Evolutionary conservation across 306 rosid species (phyloP).

Genomic region (Prunus salicina): DNA sequence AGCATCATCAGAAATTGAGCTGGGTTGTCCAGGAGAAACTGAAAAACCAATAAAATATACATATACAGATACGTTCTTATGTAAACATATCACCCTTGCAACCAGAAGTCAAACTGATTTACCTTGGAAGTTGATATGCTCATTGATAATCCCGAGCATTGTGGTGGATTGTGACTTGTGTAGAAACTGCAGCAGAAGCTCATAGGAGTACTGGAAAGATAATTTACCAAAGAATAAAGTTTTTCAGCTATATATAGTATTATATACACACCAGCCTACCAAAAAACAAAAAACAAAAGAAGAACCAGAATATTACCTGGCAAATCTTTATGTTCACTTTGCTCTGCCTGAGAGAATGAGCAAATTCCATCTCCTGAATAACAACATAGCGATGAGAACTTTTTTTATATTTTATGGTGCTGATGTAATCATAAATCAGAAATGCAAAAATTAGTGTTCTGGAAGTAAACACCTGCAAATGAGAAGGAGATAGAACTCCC

Average conservation of each 20-base stretch:
- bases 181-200: conserved; percentile 88
- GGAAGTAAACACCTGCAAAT: conserved; percentile 55
- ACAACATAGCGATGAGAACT: conserved; percentile 18
- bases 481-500: conserved; percentile 94
- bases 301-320: conserved; percentile 55
- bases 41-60: conserved; percentile 23
- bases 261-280: background rate
- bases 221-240: conserved; percentile 9
- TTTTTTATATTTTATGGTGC: background rate
- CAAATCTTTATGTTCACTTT: conserved; percentile 95
- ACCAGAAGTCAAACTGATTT: conserved; percentile 21
- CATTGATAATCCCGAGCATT: conserved; percentile 88
- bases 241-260: conserved; percentile 8
- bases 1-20: conserved; percentile 80
- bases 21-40: conserved; percentile 89
- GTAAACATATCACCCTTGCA: background rate
- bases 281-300: background rate
- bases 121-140: conserved; percentile 93
- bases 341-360: conserved; percentile 83
- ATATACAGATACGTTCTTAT: background rate
- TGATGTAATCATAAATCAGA: background rate
- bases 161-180: conserved; percentile 74
- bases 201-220: conserved; percentile 76
- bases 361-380: conserved; percentile 90
- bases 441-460: background rate